Percentiles rank a stretch among this genome's conserved stretches.
Conservation (phyloP, 768 basidiomycete species). For the Tricholoma matsutake region DNA sequence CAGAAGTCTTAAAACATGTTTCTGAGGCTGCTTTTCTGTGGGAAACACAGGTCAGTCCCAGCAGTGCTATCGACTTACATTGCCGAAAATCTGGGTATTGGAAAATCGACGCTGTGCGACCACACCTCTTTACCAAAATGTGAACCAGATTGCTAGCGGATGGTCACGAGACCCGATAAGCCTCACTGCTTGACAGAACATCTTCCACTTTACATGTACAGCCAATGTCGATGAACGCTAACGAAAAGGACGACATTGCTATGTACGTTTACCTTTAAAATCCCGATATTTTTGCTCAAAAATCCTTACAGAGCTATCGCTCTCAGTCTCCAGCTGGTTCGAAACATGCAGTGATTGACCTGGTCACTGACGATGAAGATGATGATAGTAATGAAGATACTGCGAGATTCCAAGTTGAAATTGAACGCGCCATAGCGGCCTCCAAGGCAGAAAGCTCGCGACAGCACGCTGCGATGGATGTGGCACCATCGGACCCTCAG, state of each 20-base stretch:
- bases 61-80: too few species aligned
- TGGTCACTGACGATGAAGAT: constrained; percentile 30
- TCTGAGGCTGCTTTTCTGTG: too few species aligned
- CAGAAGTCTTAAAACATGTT: too few species aligned
- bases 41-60: too few species aligned
- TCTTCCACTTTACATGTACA: too few species aligned
- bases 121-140: too few species aligned
- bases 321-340: constrained; percentile 39
- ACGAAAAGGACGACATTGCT: constrained; percentile 31
- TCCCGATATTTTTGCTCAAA: background rate
- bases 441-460: constrained; percentile 37
- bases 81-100: too few species aligned
- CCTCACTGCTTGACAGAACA: too few species aligned
- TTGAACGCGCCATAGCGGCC: constrained; percentile 43
- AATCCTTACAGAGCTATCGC: constrained; percentile 42
- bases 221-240: constrained; percentile 8
- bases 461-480: constrained; percentile 3
- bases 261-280: constrained; percentile 17
- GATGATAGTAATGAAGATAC: constrained; percentile 38
- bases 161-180: too few species aligned
- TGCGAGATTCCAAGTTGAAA: constrained; percentile 40
- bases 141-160: too few species aligned
- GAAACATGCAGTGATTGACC: constrained; percentile 28
- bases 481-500: background rate
- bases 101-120: too few species aligned